Evolutionary conservation across 176 grass and related monocot species (phyloP).

Genomic region (bread wheat (Triticum aestivum)): DNA sequence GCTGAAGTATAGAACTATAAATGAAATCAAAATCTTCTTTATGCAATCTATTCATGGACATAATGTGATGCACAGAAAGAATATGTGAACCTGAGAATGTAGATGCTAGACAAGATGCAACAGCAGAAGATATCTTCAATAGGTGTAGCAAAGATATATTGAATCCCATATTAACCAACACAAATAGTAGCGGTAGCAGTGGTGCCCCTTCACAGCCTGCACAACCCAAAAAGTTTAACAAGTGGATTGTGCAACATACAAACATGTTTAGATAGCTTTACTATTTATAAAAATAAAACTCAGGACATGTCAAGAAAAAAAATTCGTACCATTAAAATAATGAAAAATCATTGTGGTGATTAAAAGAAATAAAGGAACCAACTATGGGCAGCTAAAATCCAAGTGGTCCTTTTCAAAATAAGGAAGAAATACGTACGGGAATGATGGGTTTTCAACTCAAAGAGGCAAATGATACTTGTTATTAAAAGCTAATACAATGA

Average conservation of each 20-base stretch:
- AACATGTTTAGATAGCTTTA: background rate
- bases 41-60: too few species aligned
- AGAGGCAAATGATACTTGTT: background rate
- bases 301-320: background rate
- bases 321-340: too few species aligned
- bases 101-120: slow-evolving; percentile 91
- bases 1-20: too few species aligned
- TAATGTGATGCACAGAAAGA: background rate
- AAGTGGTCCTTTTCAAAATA: background rate
- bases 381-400: background rate
- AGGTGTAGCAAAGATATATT: slow-evolving; percentile 93
- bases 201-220: slow-evolving; percentile 93
- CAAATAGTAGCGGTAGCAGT: slow-evolving; percentile 82
- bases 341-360: too few species aligned
- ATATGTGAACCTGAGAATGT: slow-evolving; percentile 84
- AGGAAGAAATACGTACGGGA: background rate
- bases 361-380: background rate
- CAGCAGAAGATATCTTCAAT: slow-evolving; percentile 83
- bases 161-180: slow-evolving; percentile 86
- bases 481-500: background rate
- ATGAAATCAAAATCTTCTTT: too few species aligned
- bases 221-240: slow-evolving; percentile 34
- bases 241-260: background rate
- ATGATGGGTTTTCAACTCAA: background rate
- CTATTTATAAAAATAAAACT: background rate